phyloP scores from a whole-genome alignment of 306 rosid genomes.

The Elaeagnus macrophylla region DNA sequence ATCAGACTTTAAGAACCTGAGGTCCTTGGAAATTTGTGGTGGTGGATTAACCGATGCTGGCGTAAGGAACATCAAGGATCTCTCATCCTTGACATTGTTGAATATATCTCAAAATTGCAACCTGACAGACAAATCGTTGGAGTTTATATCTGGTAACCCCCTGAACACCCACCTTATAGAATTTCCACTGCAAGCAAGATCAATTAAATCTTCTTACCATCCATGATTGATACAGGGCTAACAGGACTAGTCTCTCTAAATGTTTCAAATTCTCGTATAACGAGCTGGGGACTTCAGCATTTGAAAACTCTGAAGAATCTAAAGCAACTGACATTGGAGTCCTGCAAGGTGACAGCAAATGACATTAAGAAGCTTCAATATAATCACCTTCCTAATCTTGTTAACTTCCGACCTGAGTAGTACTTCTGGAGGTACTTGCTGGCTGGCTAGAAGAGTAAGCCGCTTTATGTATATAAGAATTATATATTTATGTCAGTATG shows the following conservation, averaged over 20 bases:
- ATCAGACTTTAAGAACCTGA: constrained; percentile 77
- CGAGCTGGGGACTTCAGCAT: constrained; percentile 59
- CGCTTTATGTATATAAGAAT: constrained; percentile 6
- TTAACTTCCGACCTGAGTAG: constrained; percentile 83
- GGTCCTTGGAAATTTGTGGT: constrained; percentile 87
- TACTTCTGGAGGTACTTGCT: constrained; percentile 1
- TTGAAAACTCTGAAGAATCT: constrained; percentile 68
- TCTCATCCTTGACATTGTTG: constrained; percentile 63
- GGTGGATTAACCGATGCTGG: constrained; percentile 96
- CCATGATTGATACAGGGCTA: constrained; percentile 50
- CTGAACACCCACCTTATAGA: neutral
- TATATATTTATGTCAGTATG: too few relatives aligned
- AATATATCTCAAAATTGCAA: constrained; percentile 85
- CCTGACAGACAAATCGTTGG: constrained; percentile 79
- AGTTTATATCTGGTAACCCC: constrained; percentile 64
- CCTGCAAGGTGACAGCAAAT: constrained; percentile 65
- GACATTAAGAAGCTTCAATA: constrained; percentile 70
- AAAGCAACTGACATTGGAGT: constrained; percentile 76
- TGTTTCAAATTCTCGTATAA: constrained; percentile 66
- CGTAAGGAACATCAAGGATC: constrained; percentile 69
- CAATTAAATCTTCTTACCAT: constrained; percentile 1
- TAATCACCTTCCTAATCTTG: constrained; percentile 65
- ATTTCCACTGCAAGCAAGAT: neutral
- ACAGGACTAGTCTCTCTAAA: constrained; percentile 67
- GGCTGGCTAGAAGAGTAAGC: constrained; percentile 1